Percentiles rank a stretch among this genome's conserved stretches.
Evolutionary conservation across 805 yeast genomes (phyloP).

Genomic region (Candida namnaoensis): DNA sequence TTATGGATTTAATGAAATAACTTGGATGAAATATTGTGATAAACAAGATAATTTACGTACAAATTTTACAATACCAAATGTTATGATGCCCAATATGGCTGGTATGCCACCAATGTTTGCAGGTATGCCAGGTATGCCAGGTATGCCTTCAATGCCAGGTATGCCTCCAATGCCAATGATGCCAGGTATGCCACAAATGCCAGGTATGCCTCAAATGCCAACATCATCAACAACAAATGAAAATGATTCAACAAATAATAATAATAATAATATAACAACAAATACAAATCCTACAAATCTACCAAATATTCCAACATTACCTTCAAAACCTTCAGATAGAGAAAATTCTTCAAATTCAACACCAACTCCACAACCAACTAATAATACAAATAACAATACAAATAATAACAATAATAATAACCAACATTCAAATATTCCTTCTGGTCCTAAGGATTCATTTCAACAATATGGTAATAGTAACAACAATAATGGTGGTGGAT

Average conservation of each 20-base stretch:
- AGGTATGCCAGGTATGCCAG: conserved; percentile 18
- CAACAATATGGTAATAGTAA: not conserved
- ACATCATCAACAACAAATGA: conserved; percentile 1
- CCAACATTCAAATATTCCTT: not conserved
- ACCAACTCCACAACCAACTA: not conserved
- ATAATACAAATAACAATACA: no score
- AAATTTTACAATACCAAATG: conserved; percentile 75
- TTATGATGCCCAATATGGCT: conserved; percentile 35
- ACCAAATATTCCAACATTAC: not conserved
- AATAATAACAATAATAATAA: no score
- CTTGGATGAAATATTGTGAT: conserved; percentile 89
- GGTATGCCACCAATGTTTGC: conserved; percentile 37
- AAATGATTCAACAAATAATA: no score
- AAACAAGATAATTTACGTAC: conserved; percentile 78
- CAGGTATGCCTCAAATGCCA: conserved; percentile 12
- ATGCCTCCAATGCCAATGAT: conserved; percentile 21
- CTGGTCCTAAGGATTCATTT: not conserved
- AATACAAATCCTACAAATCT: no score
- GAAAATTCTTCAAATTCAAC: not conserved
- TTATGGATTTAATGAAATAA: conserved; percentile 91
- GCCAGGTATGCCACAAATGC: conserved; percentile 20
- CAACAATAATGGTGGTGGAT: not conserved
- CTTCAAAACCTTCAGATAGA: not conserved
- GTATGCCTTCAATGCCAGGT: not conserved
- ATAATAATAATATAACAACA: no score